Evolutionary conservation across 805 yeast species (phyloP), one percentile per base, ranked within the genome.

Genomic region (Hanseniaspora singularis): DNA sequence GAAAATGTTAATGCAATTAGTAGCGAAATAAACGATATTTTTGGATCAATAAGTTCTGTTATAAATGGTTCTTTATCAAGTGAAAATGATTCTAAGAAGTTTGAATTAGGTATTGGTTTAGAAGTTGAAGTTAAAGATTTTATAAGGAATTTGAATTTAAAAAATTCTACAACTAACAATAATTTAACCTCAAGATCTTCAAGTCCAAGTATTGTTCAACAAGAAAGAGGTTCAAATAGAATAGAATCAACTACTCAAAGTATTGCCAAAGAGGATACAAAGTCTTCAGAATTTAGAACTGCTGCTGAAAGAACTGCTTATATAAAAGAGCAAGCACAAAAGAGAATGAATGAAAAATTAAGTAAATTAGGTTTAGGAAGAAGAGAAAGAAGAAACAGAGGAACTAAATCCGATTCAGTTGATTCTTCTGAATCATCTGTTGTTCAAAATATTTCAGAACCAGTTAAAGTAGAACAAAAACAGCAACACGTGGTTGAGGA

Each of bases 21-120:
- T 55, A 63, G 70, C 15, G 76, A 89, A 23, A 81, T 87, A 52
- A 71, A 72, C 50, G 79, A 76, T 9, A 65, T 86, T 19, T 67
- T 71, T 14, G 55, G 60, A 14, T 69, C 70, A 37, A 65, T 72
- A 16, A 60, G 68, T 31, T 53, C 60, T 12, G 41, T 60, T 4
- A 46, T 64, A 32, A 56, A 51, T 28, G 62, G 60, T 5, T 56
- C 57, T 28, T 34, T 28, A 9, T 63, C 60, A 38, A 70, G 70
- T 40, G 68, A 72, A 39, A 65, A 68, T 38, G 81, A 80, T 4
- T 70, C 74, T 37, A 71, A 75, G 30, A 79, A 81, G 56, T 88
- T 88, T 85, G 95, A 83, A 51, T 71, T 75, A 38, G 96, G 94
- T 11, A 65, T 77, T 33, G 94, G 88, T 33, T 79, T 86, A 23